phyloP scores from a whole-genome alignment of 768 basidiomycete genomes.

The Kwoniella sp. region DNA sequence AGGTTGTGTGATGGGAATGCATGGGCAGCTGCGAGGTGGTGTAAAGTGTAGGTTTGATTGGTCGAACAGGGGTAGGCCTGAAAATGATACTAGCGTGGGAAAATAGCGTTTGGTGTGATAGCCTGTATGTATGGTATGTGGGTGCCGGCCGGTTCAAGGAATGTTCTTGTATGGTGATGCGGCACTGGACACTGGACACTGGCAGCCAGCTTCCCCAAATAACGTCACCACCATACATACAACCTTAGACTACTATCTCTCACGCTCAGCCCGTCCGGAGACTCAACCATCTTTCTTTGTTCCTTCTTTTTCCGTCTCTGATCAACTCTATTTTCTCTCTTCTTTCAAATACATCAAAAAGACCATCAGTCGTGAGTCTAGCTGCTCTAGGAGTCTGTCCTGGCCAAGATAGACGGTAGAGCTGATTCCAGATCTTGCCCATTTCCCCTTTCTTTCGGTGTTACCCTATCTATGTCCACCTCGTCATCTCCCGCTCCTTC shows the following conservation, averaged over 20 bases:
- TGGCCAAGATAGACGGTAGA: neutral
- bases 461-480: neutral
- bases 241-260: neutral
- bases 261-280: neutral
- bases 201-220: no score
- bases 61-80: neutral
- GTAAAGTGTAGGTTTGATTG: conserved; percentile 26
- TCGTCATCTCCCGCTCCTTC: neutral
- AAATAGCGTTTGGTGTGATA: neutral
- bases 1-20: conserved; percentile 2
- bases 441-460: neutral
- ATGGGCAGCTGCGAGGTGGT: conserved; percentile 8
- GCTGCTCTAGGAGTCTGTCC: no score
- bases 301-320: neutral
- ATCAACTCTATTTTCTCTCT: neutral
- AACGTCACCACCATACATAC: neutral
- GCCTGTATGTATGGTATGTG: no score
- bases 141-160: neutral
- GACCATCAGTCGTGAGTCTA: neutral
- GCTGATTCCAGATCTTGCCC: conserved; percentile 5
- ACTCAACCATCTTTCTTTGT: neutral
- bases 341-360: neutral
- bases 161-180: neutral
- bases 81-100: conserved; percentile 13
- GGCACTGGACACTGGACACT: no score